Conservation (phyloP, 805 yeast genomes). For the Saturnispora dispora region DNA sequence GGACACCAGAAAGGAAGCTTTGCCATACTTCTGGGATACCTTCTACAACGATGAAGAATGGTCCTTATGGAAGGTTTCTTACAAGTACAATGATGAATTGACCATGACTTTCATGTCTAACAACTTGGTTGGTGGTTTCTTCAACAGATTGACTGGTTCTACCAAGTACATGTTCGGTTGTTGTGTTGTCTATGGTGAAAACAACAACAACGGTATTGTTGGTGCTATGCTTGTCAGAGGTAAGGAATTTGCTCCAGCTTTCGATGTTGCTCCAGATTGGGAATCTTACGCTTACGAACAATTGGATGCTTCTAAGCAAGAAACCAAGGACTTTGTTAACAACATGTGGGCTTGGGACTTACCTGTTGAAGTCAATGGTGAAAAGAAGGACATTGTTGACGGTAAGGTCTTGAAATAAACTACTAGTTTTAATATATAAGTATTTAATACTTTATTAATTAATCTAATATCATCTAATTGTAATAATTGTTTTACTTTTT, state of each 20-base stretch:
- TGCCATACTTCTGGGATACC: slow-evolving; percentile 96
- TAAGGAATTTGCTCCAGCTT: slow-evolving; percentile 82
- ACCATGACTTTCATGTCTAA: slow-evolving; percentile 96
- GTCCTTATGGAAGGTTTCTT: slow-evolving; percentile 91
- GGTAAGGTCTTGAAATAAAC: slow-evolving; percentile 93
- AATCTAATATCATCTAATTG: slow-evolving; percentile 1
- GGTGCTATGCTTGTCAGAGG: slow-evolving; percentile 96
- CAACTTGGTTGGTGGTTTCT: slow-evolving; percentile 96
- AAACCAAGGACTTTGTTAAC: slow-evolving; percentile 69
- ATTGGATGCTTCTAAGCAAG: slow-evolving; percentile 71
- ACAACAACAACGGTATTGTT: slow-evolving; percentile 94
- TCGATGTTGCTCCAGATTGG: slow-evolving; percentile 99
- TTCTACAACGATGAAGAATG: slow-evolving; percentile 86
- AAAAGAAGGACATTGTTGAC: slow-evolving; percentile 80
- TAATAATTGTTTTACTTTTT: neutral
- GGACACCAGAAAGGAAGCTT: slow-evolving; percentile 87
- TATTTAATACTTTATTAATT: neutral
- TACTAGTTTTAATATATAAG: neutral
- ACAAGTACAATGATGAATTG: slow-evolving; percentile 96
- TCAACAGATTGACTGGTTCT: slow-evolving; percentile 88
- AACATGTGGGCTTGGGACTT: slow-evolving; percentile 98
- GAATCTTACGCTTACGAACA: slow-evolving; percentile 82
- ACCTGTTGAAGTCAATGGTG: slow-evolving; percentile 77
- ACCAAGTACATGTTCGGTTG: slow-evolving; percentile 91
- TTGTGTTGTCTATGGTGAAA: slow-evolving; percentile 94